Base-by-base conservation (phyloP, 306 rosid genomes). In the Fragaria nilgerrensis region DNA sequence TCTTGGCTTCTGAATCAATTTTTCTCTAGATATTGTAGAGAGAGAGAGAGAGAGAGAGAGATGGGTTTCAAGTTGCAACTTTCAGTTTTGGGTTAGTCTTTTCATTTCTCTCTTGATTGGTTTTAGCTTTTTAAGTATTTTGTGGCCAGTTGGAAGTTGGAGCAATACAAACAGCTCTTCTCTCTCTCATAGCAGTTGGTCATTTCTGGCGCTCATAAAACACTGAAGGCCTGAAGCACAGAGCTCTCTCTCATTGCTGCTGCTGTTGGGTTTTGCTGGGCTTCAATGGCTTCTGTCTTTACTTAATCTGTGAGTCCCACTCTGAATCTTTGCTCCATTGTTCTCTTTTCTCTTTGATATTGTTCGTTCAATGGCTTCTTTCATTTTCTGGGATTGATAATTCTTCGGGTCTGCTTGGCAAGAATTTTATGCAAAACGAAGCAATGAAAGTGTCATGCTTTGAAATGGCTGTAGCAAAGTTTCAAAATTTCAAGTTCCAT, bases 291-390 rank as follows among this genome's bases (percentile, higher is more conserved):
- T 12, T 75, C 75, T 10, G 3, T 70, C 52, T 78, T 53, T 80
- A 83, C 75, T 73, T 70, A 78, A 37, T 74, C 88, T 39, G 77
- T 82, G 72, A 87, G 90, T 87, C 53, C 48, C 66, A 3, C 79
- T 41, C 66, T 5, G 58, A 45, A 39, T 14, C 45, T 52, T 55
- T 61, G 37, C 37, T 27, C 32, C 29, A 25, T 62, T 73, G 9
- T 66, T 22, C 49, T 43, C 2, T 72, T 53, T 43, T 70, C 68
- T 32, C 70, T 75, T 48, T 11, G 37, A 14, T 23, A 9, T 0
- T 25, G 45, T 32, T 17, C 23, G 7, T 69, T 44, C 37, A 34
- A 1, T 32, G 29, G 22, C 20, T 23, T 47, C 63, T 4, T 43
- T 36, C 3, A 17, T 49, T 11, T 47, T 37, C 45, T 27, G 29